phyloP scores from a whole-genome alignment of 805 yeast species.

The Yarrowia sp. region DNA sequence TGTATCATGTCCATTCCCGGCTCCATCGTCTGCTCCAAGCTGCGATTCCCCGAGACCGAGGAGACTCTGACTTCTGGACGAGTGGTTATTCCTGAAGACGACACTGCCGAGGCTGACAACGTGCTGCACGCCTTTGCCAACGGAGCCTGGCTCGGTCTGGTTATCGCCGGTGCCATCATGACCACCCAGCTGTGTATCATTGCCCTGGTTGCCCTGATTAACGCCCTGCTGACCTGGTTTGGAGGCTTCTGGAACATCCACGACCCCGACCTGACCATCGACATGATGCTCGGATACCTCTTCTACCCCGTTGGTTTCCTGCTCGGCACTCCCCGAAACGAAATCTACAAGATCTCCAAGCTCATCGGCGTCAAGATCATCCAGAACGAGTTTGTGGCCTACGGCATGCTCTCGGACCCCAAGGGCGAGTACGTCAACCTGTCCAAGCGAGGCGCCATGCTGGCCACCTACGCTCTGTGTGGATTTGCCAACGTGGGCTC shows the following conservation, averaged over 20 bases:
- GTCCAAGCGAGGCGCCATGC: slow-evolving; percentile 59
- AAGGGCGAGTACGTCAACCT: slow-evolving; percentile 55
- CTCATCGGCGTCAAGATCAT: slow-evolving; percentile 64
- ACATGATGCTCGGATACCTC: slow-evolving; percentile 63
- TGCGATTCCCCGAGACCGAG: slow-evolving; percentile 66
- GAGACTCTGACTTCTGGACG: slow-evolving; percentile 59
- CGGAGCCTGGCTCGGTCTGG: slow-evolving; percentile 65
- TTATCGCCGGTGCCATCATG: slow-evolving; percentile 63
- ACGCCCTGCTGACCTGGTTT: slow-evolving; percentile 65
- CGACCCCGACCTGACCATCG: slow-evolving; percentile 56
- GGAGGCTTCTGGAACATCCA: slow-evolving; percentile 68
- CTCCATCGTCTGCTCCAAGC: slow-evolving; percentile 64
- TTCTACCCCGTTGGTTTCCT: slow-evolving; percentile 67
- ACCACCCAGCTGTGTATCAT: slow-evolving; percentile 68
- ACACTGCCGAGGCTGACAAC: slow-evolving; percentile 56
- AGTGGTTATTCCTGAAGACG: slow-evolving; percentile 57
- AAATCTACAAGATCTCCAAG: slow-evolving; percentile 58
- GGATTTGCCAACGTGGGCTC: slow-evolving; percentile 70
- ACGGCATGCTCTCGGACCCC: slow-evolving; percentile 51
- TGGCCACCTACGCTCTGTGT: slow-evolving; percentile 68
- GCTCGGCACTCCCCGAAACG: slow-evolving; percentile 62
- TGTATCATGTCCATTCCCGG: slow-evolving; percentile 76
- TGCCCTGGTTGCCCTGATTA: slow-evolving; percentile 62
- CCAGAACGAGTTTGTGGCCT: slow-evolving; percentile 69
- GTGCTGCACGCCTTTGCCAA: slow-evolving; percentile 64